Evolutionary conservation across 2,329 filamentous ascomycete genomes (phyloP).

Genomic region (Sporothrix inflata): DNA sequence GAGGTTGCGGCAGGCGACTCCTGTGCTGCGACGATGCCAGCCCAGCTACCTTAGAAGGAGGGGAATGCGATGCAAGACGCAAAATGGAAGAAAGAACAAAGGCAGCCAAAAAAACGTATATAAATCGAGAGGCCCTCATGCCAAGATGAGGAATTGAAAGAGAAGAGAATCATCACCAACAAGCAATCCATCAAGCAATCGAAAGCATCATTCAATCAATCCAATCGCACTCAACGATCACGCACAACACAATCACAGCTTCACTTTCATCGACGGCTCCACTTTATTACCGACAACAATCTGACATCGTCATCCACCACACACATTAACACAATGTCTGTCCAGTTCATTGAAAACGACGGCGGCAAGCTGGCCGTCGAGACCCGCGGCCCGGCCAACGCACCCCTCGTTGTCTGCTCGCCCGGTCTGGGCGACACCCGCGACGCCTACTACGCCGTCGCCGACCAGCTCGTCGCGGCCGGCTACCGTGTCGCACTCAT

Average conservation of each 20-base stretch:
- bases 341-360: conserved; percentile 20
- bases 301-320: not conserved
- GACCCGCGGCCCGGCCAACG: conserved; percentile 25
- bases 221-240: not conserved
- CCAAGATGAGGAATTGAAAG: not conserved
- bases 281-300: not conserved
- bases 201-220: not conserved
- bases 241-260: not conserved
- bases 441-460: conserved; percentile 32
- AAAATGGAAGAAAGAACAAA: not conserved
- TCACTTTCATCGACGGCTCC: not conserved
- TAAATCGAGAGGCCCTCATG: not conserved
- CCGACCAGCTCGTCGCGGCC: conserved; percentile 32
- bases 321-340: conserved; percentile 13
- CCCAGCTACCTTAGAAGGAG: too few relatives aligned
- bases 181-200: not conserved
- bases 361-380: conserved; percentile 34
- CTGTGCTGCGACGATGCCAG: not conserved
- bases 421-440: conserved; percentile 34
- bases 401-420: conserved; percentile 34
- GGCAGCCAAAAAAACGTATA: not conserved
- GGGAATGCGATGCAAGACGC: not conserved
- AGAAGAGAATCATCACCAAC: not conserved
- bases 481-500: conserved; percentile 34
- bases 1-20: not conserved